Evolutionary conservation across 2,329 filamentous ascomycete species (phyloP).

Genomic region (Neopestalotiopsis sp.): DNA sequence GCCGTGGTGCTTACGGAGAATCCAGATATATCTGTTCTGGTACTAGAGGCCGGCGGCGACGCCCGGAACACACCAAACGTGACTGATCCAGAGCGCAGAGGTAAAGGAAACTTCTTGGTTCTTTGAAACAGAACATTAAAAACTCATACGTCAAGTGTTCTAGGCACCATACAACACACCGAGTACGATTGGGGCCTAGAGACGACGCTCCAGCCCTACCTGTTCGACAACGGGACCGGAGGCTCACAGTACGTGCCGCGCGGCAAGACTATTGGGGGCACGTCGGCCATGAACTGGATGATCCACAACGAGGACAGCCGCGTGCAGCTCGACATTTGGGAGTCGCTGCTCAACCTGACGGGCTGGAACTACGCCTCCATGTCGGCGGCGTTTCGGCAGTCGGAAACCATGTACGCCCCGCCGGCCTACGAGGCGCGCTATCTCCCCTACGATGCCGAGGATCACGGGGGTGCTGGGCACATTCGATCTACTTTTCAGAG

Average conservation of each 20-base stretch:
- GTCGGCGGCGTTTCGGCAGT: slow-evolving; percentile 18
- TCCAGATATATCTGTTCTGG: not conserved
- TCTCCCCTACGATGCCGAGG: slow-evolving; percentile 17
- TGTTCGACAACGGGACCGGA: slow-evolving; percentile 19
- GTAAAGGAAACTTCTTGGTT: not conserved
- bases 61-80: not conserved
- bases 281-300: slow-evolving; percentile 23
- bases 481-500: slow-evolving; percentile 20
- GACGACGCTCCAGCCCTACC: slow-evolving; percentile 17
- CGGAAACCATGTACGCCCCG: slow-evolving; percentile 20
- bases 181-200: slow-evolving; percentile 20
- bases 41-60: not conserved
- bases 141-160: not conserved
- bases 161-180: slow-evolving; percentile 20
- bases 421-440: slow-evolving; percentile 15
- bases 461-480: slow-evolving; percentile 17
- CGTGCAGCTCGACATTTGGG: slow-evolving; percentile 21
- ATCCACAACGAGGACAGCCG: slow-evolving; percentile 21
- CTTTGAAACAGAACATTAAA: no score
- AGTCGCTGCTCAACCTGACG: slow-evolving; percentile 19
- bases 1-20: not conserved
- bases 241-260: slow-evolving; percentile 19
- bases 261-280: slow-evolving; percentile 18
- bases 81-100: not conserved
- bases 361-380: slow-evolving; percentile 21